These are phyloP conservation scores for Pseudocercospora macadamiae DNA, from an alignment of 2,329 filamentous ascomycete species.

Conservation along the genomic window DNA sequence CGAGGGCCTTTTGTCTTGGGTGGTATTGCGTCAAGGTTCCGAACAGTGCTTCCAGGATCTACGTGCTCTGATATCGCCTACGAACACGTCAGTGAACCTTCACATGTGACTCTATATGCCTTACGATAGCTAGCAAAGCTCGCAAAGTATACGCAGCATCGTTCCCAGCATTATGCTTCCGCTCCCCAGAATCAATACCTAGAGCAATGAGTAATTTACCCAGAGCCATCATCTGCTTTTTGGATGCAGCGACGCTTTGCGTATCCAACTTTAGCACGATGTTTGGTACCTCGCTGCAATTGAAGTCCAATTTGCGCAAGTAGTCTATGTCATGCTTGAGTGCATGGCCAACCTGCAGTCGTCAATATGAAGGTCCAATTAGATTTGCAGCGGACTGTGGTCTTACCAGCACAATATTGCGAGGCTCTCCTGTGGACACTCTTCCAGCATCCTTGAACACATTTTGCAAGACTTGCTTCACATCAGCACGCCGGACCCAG, in stretches of 20 bases:
- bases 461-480: conserved; percentile 44
- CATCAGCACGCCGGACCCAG: conserved; percentile 47
- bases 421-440: neutral
- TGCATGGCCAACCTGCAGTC: conserved; percentile 71
- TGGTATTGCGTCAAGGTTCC: too few relatives aligned
- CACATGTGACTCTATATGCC: too few relatives aligned
- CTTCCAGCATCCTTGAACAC: conserved; percentile 57
- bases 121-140: conserved; percentile 15
- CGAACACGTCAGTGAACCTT: too few relatives aligned
- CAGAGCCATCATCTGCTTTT: conserved; percentile 47
- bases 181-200: conserved; percentile 46
- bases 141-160: conserved; percentile 25
- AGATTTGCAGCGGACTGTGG: too few relatives aligned
- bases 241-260: conserved; percentile 66
- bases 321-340: conserved; percentile 68
- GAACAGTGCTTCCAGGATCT: too few relatives aligned
- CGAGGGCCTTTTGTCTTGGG: too few relatives aligned
- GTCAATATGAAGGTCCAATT: neutral
- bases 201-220: conserved; percentile 61
- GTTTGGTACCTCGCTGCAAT: conserved; percentile 56
- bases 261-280: conserved; percentile 67
- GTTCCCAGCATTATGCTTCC: conserved; percentile 26
- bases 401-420: neutral
- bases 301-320: conserved; percentile 65
- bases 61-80: too few relatives aligned